Conservation (phyloP, 2,329 filamentous ascomycete genomes). For the Stagonosporopsis rhizophila region DNA sequence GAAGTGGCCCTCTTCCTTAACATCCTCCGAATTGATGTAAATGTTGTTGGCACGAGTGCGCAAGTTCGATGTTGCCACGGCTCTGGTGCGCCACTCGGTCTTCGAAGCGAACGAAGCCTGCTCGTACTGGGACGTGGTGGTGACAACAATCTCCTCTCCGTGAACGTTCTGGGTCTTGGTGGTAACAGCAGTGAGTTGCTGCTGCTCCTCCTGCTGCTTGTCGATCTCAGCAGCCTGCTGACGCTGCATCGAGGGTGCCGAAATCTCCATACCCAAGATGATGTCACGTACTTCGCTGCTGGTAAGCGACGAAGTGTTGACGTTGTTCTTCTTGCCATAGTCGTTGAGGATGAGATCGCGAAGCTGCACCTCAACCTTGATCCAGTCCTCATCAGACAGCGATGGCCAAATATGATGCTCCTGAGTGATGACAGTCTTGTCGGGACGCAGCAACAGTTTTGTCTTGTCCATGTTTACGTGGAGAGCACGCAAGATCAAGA, state of each 20-base stretch:
- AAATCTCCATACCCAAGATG: constrained; percentile 99
- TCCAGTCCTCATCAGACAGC: constrained; percentile 94
- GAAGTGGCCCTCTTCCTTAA: constrained; percentile 82
- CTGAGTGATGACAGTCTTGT: constrained; percentile 98
- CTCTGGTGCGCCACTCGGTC: constrained; percentile 97
- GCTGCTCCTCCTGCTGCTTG: constrained; percentile 97
- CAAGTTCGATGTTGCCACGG: constrained; percentile 94
- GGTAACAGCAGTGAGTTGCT: constrained; percentile 94
- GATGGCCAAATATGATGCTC: constrained; percentile 99
- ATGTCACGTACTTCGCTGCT: constrained; percentile 98
- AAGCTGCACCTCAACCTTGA: constrained; percentile 97
- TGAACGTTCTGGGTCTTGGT: constrained; percentile 98
- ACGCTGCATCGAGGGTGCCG: constrained; percentile 94
- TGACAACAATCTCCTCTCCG: constrained; percentile 97
- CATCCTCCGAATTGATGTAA: constrained; percentile 95
- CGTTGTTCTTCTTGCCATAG: constrained; percentile 99
- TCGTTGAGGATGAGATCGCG: constrained; percentile 97
- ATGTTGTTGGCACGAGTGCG: constrained; percentile 96
- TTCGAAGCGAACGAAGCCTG: constrained; percentile 98
- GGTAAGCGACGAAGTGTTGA: constrained; percentile 96
- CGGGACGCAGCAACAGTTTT: constrained; percentile 90
- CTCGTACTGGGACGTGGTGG: constrained; percentile 97
- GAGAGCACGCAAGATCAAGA: constrained; percentile 90
- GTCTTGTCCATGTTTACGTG: constrained; percentile 99
- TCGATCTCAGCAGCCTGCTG: constrained; percentile 99